phyloP scores from a whole-genome alignment of 2,329 filamentous ascomycete genomes.

The Arachnopeziza araneosa region DNA sequence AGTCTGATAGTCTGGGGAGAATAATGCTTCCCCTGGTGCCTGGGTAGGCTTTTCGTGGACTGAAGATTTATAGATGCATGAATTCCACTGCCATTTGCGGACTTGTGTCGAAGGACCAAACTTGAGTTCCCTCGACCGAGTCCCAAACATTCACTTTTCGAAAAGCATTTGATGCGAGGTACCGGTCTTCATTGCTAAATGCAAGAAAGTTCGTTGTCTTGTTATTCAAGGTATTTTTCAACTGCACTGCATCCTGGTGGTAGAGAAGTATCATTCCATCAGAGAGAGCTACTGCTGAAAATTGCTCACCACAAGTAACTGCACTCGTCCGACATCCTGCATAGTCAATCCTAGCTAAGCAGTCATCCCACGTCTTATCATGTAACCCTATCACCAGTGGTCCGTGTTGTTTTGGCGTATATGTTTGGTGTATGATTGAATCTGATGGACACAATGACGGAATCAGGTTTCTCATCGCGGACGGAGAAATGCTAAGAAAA shows the following conservation, averaged over 20 bases:
- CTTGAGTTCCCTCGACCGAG: constrained; percentile 6
- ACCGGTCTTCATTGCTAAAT: constrained; percentile 23
- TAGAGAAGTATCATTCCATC: constrained; percentile 30
- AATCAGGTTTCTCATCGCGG: constrained; percentile 31
- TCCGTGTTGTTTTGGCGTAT: neutral
- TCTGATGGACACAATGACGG: constrained; percentile 31
- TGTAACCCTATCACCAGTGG: constrained; percentile 22
- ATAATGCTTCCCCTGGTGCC: constrained; percentile 4
- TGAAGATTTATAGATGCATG: neutral
- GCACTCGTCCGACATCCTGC: constrained; percentile 21
- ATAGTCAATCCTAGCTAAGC: constrained; percentile 30
- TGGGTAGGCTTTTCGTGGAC: neutral
- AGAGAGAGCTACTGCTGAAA: constrained; percentile 29
- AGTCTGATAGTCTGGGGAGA: constrained; percentile 6
- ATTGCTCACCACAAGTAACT: constrained; percentile 23
- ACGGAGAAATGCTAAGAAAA: constrained; percentile 29
- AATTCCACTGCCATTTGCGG: neutral
- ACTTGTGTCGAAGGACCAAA: constrained; percentile 15
- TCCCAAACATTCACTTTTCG: constrained; percentile 22
- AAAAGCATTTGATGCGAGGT: constrained; percentile 23
- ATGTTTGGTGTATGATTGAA: constrained; percentile 24
- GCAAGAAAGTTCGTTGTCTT: constrained; percentile 23
- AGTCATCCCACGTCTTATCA: constrained; percentile 31
- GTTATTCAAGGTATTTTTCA: constrained; percentile 19
- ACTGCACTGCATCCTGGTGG: constrained; percentile 21